Base-by-base conservation (phyloP, 2,329 filamentous ascomycete genomes). In the Colletotrichum sp. region DNA sequence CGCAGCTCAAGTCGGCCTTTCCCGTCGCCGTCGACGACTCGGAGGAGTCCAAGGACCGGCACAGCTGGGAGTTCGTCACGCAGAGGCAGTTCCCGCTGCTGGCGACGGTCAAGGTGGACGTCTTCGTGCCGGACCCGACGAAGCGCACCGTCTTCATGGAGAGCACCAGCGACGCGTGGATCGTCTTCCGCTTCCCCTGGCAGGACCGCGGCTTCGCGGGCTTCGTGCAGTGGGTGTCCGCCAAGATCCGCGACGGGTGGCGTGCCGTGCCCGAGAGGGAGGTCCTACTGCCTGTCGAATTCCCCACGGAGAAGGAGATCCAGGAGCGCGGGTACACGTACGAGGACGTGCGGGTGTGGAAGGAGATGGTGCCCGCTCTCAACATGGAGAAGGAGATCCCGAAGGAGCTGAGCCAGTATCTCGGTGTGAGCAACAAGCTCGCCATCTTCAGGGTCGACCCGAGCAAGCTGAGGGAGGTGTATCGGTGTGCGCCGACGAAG, bases 31-130 rank as follows among this genome's bases (percentile, higher is more conserved):
- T 83, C n/a, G 81, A 85, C 66, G 80, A 81, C 15, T 79, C 82
- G 16, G 81, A 83, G 36, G 84, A 82, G 72, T 82, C 85, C 73
- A 84, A 86, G 78, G 82, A 83, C 70, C 81, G 84, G 64, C 88
- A 88, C 78, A 84, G 85, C 28, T 97, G 94, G 94, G 89, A 92
- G 16, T 93, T 94, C 81, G 87, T 95, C 82, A 95, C 94, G 1
- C 91, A 93, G 82, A 87, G 94, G 72, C 90, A 94, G 78, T 92
- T 92, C 78, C 92, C 95, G 2, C 89, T 89, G 57, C 88, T 99
- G 67, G 93, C 95, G 9, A 93, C 92, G 63, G 88, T 98, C 67
- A 89, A 87, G 73, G 88, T 92, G 30, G 91, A 93, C 80, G 86
- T 93, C 61, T 96, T 93, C 93, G 84, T 93, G 30, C 94, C 94